Evolutionary conservation across 2,329 filamentous ascomycete species (phyloP), one percentile per base, ranked within the genome.

Genomic region (Aspergillus sp.): DNA sequence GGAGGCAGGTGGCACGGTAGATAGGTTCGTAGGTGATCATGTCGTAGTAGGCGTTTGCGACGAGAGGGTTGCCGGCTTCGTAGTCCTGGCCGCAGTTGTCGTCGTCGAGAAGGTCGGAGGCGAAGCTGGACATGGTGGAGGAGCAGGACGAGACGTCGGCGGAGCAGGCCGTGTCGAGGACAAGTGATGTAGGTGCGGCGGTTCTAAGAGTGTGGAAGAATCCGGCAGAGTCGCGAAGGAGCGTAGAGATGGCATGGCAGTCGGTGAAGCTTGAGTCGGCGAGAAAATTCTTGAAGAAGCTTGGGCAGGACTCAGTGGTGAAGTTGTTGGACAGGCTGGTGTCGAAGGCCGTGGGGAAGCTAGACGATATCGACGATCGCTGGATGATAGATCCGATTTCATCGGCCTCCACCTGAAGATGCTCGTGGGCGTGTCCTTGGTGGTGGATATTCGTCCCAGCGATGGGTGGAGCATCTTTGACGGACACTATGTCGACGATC

Each of bases 151-250:
- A 77, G 54, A 86, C 75, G 66, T 93, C 81, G 59, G 87, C 87
- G 3, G 80, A 79, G 74, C 95, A 99, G 9, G 91, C 85, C 15
- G 86, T 84, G 65, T 96, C 90, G 51, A 99, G 85, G 19, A 90
- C 87, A 60, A 86, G 85, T 1, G 91, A 90, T 59, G 93, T 89
- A 65, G 83, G 82, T 50, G 89, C 80, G 37, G 89, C 80, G 5
- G 89, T 89, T 69, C 85, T 88, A 61, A 88, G 83, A 17, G 88
- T 87, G 56, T 91, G 80, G 79, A 98, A 98, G 77, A 97, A 96
- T 41, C 86, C 86, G 51, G 82, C 84, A 9, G 93, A 97, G 61
- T 89, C 91, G 86, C 96, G 72, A 9, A 98, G 80, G 63, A 98
- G 83, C 66, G 96, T 81, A 1, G 93, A 96, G 57, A 97, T 80